phyloP scores from a whole-genome alignment of 257 asterid species.

The Prunella vulgaris region DNA sequence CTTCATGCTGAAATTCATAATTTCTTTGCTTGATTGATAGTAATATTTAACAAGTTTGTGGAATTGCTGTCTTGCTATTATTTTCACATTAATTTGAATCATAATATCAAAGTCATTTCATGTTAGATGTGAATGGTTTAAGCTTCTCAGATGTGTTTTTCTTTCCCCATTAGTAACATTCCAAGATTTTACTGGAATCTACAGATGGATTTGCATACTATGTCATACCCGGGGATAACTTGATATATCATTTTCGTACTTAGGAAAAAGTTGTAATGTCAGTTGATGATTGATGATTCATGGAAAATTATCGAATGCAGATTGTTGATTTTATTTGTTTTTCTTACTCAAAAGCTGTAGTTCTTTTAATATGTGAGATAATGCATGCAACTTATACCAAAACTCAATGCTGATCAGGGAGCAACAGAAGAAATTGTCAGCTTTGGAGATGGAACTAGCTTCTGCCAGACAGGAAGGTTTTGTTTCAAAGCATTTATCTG shows the following conservation, averaged over 20 bases:
- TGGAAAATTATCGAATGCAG: slow-evolving; percentile 86
- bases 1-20: no score
- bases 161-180: neutral
- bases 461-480: slow-evolving; percentile 93
- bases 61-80: no score
- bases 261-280: slow-evolving; percentile 74
- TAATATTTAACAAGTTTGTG: no score
- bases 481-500: slow-evolving; percentile 48
- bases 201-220: neutral
- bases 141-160: slow-evolving; percentile 4
- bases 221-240: slow-evolving; percentile 7
- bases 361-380: neutral
- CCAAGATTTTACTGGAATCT: neutral
- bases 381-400: neutral
- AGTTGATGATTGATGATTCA: slow-evolving; percentile 78
- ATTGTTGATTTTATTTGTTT: slow-evolving; percentile 31
- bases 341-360: neutral
- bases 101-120: no score
- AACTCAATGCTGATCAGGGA: slow-evolving; percentile 48
- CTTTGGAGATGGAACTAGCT: slow-evolving; percentile 74
- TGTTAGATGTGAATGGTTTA: neutral
- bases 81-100: no score
- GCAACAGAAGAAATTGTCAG: slow-evolving; percentile 62
- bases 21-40: no score
- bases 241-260: slow-evolving; percentile 10